phyloP scores from a whole-genome alignment of 768 basidiomycete species.

The Stropharia rugosoannulata region DNA sequence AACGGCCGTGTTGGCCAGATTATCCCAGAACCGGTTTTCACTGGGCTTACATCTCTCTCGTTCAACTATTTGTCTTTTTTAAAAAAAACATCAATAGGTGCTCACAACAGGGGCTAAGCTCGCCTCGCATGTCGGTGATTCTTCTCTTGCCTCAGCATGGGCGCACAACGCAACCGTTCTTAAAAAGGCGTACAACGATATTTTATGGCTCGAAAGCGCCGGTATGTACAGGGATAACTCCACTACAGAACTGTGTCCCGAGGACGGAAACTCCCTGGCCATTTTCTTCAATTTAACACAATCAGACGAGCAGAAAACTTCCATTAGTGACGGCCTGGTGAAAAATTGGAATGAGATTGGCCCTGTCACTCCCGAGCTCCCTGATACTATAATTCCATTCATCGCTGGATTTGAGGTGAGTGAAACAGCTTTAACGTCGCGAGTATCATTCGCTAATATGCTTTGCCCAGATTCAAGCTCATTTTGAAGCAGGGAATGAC shows the following conservation, averaged over 20 bases:
- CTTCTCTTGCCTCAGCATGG: conserved; percentile 35
- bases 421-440: not conserved
- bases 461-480: conserved; percentile 48
- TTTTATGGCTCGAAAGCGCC: conserved; percentile 46
- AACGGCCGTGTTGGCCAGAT: too few relatives aligned
- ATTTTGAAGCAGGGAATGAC: conserved; percentile 54
- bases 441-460: not conserved
- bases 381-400: conserved; percentile 59
- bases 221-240: conserved; percentile 57
- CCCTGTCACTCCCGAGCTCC: conserved; percentile 53
- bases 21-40: too few relatives aligned
- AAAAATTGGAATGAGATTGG: conserved; percentile 55
- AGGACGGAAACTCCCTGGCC: conserved; percentile 59
- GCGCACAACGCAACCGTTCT: conserved; percentile 44
- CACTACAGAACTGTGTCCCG: conserved; percentile 52
- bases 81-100: too few relatives aligned
- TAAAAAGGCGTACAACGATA: conserved; percentile 47
- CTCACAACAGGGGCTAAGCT: conserved; percentile 46
- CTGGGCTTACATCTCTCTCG: too few relatives aligned
- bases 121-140: conserved; percentile 34
- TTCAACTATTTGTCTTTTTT: too few relatives aligned
- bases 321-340: conserved; percentile 45
- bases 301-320: conserved; percentile 31
- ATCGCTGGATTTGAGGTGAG: conserved; percentile 58
- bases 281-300: conserved; percentile 51